Evolutionary conservation across 1,284 basidiomycete species (phyloP).

Genomic region (Exobasidium cylindrosporum): DNA sequence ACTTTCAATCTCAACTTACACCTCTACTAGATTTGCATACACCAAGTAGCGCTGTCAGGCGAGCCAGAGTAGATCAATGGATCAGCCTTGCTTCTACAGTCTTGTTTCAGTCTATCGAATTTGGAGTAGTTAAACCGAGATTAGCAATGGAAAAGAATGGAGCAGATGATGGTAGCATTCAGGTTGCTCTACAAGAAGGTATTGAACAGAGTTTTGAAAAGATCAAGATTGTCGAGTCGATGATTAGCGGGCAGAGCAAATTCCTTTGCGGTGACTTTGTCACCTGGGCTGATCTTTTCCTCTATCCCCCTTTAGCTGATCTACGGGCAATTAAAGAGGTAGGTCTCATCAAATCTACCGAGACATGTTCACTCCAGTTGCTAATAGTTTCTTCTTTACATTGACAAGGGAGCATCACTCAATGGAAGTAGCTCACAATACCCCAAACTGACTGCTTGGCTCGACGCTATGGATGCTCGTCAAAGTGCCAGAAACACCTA

Average conservation of each 20-base stretch:
- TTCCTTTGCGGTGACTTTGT: constrained; percentile 8
- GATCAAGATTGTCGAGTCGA: constrained; percentile 10
- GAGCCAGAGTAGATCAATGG: constrained; percentile 17
- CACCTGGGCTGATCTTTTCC: constrained; percentile 17
- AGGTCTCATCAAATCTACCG: background rate
- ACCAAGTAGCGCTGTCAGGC: background rate
- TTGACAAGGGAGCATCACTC: no score
- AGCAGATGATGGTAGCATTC: constrained; percentile 16
- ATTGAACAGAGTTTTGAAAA: background rate
- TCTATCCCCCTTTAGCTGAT: constrained; percentile 17
- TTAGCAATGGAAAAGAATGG: constrained; percentile 16
- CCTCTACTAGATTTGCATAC: background rate
- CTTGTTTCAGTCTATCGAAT: constrained; percentile 13
- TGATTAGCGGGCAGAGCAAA: constrained; percentile 2
- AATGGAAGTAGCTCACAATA: background rate
- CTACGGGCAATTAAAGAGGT: constrained; percentile 6
- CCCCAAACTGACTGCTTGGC: background rate
- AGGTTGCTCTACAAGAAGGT: constrained; percentile 11
- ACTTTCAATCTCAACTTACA: background rate
- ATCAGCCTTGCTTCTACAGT: constrained; percentile 12
- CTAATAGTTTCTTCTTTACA: no score
- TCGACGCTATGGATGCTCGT: constrained; percentile 3
- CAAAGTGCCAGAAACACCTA: constrained; percentile 1
- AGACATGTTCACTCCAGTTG: background rate
- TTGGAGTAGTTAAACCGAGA: constrained; percentile 12